A percentile compares a stretch with the other conserved stretches of the same genome.
Conservation (phyloP, 2,329 filamentous ascomycete genomes). For the Alternaria panax region DNA sequence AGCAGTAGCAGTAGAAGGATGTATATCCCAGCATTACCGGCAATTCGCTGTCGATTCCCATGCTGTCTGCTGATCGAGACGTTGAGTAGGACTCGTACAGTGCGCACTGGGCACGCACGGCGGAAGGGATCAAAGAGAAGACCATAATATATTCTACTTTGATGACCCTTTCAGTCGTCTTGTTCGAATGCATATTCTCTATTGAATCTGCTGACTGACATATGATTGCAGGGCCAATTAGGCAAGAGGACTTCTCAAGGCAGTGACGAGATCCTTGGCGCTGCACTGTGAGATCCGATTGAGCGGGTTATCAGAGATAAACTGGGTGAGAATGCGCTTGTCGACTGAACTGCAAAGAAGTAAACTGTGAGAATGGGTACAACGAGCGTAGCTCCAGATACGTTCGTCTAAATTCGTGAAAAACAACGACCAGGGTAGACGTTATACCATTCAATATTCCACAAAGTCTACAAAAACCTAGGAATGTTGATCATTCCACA, state of each 20-base stretch:
- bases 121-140: constrained; percentile 53
- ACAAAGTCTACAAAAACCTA: not conserved
- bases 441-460: not conserved
- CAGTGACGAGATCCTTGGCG: constrained; percentile 49
- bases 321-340: constrained; percentile 50
- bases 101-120: constrained; percentile 52
- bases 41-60: constrained; percentile 48
- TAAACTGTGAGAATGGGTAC: not conserved
- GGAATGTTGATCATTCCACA: not conserved
- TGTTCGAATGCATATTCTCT: not conserved
- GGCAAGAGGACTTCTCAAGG: constrained; percentile 53
- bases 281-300: constrained; percentile 53
- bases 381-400: not conserved
- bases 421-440: not conserved
- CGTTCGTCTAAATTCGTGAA: not conserved
- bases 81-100: constrained; percentile 56
- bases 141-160: constrained; percentile 56
- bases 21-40: constrained; percentile 55
- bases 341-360: constrained; percentile 39
- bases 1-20: constrained; percentile 58
- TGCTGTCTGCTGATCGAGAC: constrained; percentile 47
- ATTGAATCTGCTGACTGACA: not conserved
- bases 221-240: constrained; percentile 24
- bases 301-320: constrained; percentile 52
- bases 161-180: constrained; percentile 38